Evolutionary conservation across 768 basidiomycete species (phyloP), one percentile per base, ranked within the genome.

Genomic region (Rubroboletus satanas): DNA sequence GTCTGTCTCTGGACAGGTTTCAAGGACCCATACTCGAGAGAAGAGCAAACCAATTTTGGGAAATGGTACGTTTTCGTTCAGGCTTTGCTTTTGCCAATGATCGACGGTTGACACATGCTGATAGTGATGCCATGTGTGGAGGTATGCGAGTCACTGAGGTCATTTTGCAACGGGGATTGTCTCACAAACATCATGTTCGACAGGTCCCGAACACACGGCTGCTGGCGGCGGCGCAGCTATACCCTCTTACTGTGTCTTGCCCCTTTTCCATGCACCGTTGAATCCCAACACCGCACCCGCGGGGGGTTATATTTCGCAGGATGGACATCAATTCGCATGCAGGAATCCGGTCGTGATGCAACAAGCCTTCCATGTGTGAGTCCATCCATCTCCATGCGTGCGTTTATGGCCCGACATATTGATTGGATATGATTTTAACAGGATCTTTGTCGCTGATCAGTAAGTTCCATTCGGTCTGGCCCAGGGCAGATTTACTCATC

Each of bases 1-100:
- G 15, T 11, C 3, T 5, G n/a, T 14, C 31, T 31, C 4, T 32
- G 35, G 5, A 18, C 41, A 83, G 83, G 79, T 10, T 85, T 84
- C 71, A 82, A 78, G 73, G 83, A 85, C 62, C 83, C 83, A 0
- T 85, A 85, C 55, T 77, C 82, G 21, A 74, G 73, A n/a, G 81
- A 83, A 38, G 82, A 84, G 47, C 79, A 79, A 59, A 49, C 71
- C 1, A 75, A 77, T 45, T 85, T 84, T 61, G 68, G 71, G 0
- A 79, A 80, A 64, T 85, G 84, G 81, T 80, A 61, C 44, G 75
- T 64, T 55, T 38, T 4, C 8, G 0, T 23, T 36, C n/a, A 2
- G 1, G 1, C 7, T 32, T 3, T 42, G 1, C 23, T 31, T 29
- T 38, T 43, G 5, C 23, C 7, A 5, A 21, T n/a, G 38, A 49